Conservation (phyloP, 495 filamentous ascomycete species). For the Collariella sp. region DNA sequence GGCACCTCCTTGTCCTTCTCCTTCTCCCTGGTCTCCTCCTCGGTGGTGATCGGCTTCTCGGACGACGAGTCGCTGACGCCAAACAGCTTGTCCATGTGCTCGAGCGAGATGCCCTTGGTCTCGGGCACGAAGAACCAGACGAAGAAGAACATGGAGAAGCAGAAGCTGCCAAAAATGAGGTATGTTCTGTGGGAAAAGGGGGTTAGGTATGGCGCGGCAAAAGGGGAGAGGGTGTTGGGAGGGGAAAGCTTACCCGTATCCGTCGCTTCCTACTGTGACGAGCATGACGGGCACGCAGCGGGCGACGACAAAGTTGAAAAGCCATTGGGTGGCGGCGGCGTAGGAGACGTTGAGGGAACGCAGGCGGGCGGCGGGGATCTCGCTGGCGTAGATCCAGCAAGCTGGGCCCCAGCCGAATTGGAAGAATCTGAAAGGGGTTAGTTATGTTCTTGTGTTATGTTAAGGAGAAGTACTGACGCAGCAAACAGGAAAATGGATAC, state of each 20-base stretch:
- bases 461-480: constrained; percentile 26
- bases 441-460: neutral
- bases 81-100: constrained; percentile 33
- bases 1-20: constrained; percentile 6
- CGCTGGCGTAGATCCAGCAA: constrained; percentile 68
- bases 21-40: constrained; percentile 4
- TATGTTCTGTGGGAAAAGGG: constrained; percentile 33
- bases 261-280: constrained; percentile 49
- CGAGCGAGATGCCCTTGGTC: constrained; percentile 51
- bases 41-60: constrained; percentile 7
- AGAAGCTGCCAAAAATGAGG: constrained; percentile 53
- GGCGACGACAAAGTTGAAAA: constrained; percentile 64
- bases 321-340: constrained; percentile 61
- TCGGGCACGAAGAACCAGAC: constrained; percentile 67
- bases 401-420: constrained; percentile 74
- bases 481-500: constrained; percentile 68
- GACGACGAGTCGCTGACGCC: constrained; percentile 20
- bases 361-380: constrained; percentile 66
- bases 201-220: constrained; percentile 1
- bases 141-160: constrained; percentile 57
- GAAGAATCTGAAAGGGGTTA: constrained; percentile 44
- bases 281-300: constrained; percentile 56
- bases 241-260: constrained; percentile 48
- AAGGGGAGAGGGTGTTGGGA: neutral
- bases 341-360: constrained; percentile 62